Evolutionary conservation across 1,284 basidiomycete species (phyloP), one percentile per base, ranked within the genome.

Genomic region (Leccinum solheimii): DNA sequence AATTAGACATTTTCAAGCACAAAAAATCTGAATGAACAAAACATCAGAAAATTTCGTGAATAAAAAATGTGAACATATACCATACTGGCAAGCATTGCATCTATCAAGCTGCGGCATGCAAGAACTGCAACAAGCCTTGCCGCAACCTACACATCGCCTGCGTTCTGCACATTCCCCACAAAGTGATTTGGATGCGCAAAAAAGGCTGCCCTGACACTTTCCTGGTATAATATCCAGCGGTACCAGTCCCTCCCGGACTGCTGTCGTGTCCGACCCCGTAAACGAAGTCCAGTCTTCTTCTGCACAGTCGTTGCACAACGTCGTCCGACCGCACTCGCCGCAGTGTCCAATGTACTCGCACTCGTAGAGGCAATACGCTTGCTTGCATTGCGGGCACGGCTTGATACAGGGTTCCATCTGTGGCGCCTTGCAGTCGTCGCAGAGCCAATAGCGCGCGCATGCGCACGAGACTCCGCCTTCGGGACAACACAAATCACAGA

Each of bases 261-360:
- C 38, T 16, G 14, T 40, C 16, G 9, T n/a, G 9, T 40, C 38
- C 2, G 38, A 4, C 38, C 16, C 38, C 38, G 16, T n/a, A n/a
- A n/a, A n/a, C 14, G 9, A 19, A 5, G 55, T 40, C 68, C 63
- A 43, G 21, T 72, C 68, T 57, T 70, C 68, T 55, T 69, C 70
- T 5, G 30, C 43, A 45, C 70, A 71, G 26, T 69, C 67, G 2
- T 71, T 59, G 53, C 68, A 69, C 45, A 62, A 11, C 58, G 68
- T 63, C 45, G 60, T 59, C n/a, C 67, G 61, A 49, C 49, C 57
- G 45, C 70, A 69, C 21, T 65, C 65, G 38, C 26, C 19, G 23
- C 68, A 69, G 26, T 51, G 69, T 19, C 51, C 55, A 21, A 72
- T 72, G 55, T 71, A 69, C 1, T 62, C 58, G 69, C 70, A 72